Percentiles rank a stretch among this genome's conserved stretches.
These are phyloP conservation scores for Lasiosphaeria miniovina DNA, from an alignment of 495 filamentous ascomycete species.

Conservation along the genomic window DNA sequence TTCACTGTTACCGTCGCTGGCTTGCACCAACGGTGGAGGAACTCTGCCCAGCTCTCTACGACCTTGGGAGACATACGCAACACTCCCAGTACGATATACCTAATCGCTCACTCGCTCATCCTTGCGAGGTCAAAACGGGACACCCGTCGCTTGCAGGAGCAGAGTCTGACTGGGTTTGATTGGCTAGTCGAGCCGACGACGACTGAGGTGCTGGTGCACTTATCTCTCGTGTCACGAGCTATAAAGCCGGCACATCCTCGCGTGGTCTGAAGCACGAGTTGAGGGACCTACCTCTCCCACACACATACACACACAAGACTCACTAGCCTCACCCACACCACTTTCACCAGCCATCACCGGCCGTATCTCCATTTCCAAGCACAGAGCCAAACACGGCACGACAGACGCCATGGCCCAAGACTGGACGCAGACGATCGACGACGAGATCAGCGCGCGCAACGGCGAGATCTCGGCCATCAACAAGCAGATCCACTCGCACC, in stretches of 20 bases:
- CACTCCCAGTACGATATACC: too few relatives aligned
- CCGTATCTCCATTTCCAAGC: neutral
- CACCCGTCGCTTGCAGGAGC: too few relatives aligned
- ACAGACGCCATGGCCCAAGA: constrained; percentile 4
- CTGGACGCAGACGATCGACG: constrained; percentile 18
- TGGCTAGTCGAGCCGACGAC: neutral
- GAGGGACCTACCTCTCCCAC: neutral
- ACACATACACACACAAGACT: neutral
- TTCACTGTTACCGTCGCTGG: neutral
- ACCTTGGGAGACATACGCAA: too few relatives aligned
- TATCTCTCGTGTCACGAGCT: neutral
- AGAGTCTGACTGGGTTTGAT: neutral
- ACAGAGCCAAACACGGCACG: neutral
- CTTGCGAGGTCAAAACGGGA: too few relatives aligned
- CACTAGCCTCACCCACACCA: neutral
- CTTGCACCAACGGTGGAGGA: neutral
- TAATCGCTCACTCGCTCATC: too few relatives aligned
- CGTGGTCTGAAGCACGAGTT: too few relatives aligned
- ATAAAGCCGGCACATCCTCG: neutral
- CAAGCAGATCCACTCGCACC: constrained; percentile 49
- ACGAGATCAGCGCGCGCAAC: constrained; percentile 25
- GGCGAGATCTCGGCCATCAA: constrained; percentile 45
- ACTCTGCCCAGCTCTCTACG: too few relatives aligned
- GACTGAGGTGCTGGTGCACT: neutral
- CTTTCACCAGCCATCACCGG: neutral